Evolutionary conservation across 2,329 filamentous ascomycete species (phyloP).

Genomic region (Trichoderma cornu-damae): DNA sequence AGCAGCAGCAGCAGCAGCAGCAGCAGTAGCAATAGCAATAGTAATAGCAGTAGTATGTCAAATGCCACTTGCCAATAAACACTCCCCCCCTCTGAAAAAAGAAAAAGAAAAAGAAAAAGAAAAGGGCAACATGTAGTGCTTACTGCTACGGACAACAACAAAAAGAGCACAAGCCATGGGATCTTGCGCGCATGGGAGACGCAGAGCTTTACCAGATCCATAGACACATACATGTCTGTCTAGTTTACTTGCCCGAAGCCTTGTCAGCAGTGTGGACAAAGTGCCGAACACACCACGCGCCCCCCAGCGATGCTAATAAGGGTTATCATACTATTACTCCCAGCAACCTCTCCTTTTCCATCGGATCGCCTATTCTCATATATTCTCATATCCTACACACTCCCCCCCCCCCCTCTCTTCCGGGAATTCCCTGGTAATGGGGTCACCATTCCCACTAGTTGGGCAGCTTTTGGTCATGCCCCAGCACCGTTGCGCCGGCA

Average conservation of each 20-base stretch:
- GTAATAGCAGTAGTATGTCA: too few relatives aligned
- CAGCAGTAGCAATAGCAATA: too few relatives aligned
- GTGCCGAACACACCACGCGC: slow-evolving; percentile 7
- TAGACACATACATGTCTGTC: neutral
- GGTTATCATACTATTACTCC: too few relatives aligned
- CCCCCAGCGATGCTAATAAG: neutral
- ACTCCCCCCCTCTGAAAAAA: too few relatives aligned
- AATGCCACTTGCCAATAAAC: too few relatives aligned
- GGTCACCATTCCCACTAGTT: neutral
- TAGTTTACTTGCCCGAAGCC: neutral
- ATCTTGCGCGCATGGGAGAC: neutral
- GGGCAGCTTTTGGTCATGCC: neutral
- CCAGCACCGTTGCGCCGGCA: slow-evolving; percentile 11
- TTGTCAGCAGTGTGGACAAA: neutral
- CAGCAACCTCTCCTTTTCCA: too few relatives aligned
- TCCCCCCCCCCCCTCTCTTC: neutral
- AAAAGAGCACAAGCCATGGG: neutral
- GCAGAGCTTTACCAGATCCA: slow-evolving; percentile 4
- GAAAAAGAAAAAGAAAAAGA: too few relatives aligned
- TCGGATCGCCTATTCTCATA: neutral
- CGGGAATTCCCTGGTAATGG: slow-evolving; percentile 2
- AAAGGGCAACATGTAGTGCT: neutral
- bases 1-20: too few relatives aligned
- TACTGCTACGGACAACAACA: neutral
- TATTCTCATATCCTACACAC: neutral